A percentile compares a stretch with the other conserved stretches of the same genome.
phyloP scores from a whole-genome alignment of 192 early-diverging fungal species.

The Linnemannia exigua region DNA sequence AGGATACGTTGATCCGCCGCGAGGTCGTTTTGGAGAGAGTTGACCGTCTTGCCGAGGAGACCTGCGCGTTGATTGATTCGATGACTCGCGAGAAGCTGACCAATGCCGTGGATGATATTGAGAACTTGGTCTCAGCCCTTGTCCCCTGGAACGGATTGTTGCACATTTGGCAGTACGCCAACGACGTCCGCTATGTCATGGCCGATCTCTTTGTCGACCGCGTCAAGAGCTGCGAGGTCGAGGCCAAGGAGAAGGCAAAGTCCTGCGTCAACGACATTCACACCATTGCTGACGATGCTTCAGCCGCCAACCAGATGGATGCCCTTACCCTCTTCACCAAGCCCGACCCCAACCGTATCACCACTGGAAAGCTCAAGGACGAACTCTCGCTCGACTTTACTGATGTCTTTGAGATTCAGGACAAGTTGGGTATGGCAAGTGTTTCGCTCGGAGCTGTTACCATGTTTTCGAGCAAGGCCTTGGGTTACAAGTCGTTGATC shows the following conservation, averaged over 20 bases:
- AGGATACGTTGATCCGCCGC: constrained; percentile 81
- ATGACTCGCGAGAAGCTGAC: constrained; percentile 51
- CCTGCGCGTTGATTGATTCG: constrained; percentile 69
- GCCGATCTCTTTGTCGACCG: constrained; percentile 74
- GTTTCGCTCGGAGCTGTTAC: constrained; percentile 57
- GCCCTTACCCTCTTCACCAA: constrained; percentile 38
- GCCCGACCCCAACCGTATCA: constrained; percentile 47
- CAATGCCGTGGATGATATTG: constrained; percentile 76
- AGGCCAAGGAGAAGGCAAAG: constrained; percentile 62
- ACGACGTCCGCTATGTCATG: constrained; percentile 80
- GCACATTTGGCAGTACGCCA: constrained; percentile 90
- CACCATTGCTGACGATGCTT: constrained; percentile 51
- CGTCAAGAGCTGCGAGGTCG: constrained; percentile 70
- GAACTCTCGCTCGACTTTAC: constrained; percentile 57
- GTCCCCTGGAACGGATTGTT: constrained; percentile 87
- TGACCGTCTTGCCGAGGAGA: constrained; percentile 70
- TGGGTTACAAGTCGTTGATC: constrained; percentile 55
- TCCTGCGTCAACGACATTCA: constrained; percentile 59
- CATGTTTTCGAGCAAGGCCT: constrained; percentile 48
- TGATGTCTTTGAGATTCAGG: constrained; percentile 56
- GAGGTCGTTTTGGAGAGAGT: constrained; percentile 75
- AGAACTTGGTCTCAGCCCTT: constrained; percentile 71
- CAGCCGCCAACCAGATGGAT: constrained; percentile 29
- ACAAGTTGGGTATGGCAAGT: constrained; percentile 50
- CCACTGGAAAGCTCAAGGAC: constrained; percentile 60